Conservation (phyloP, 768 basidiomycete species). For the Lactifluus hygrophoroides region DNA sequence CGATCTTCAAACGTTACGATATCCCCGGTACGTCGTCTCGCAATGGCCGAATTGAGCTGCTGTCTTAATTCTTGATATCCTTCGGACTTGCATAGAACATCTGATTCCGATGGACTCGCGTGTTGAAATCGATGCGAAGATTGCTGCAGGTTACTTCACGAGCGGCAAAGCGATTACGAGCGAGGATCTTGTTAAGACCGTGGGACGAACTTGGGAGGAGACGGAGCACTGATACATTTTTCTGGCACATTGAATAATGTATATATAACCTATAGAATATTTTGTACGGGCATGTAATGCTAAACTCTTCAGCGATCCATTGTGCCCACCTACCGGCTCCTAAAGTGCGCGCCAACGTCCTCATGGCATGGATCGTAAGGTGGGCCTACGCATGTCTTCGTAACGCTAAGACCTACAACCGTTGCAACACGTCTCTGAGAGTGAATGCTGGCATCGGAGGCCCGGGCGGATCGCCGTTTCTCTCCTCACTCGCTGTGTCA, state of each 20-base stretch:
- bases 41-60: background rate
- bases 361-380: background rate
- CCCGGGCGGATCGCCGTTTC: background rate
- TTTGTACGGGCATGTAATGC: background rate
- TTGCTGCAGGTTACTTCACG: conserved; percentile 88
- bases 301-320: no score
- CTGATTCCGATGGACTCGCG: conserved; percentile 84
- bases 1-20: conserved; percentile 75
- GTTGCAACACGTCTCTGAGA: background rate
- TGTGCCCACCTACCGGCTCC: no score
- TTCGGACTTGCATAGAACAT: conserved; percentile 40
- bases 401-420: background rate
- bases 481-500: background rate
- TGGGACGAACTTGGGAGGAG: conserved; percentile 87
- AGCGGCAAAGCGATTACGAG: conserved; percentile 68
- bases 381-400: background rate
- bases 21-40: conserved; percentile 51
- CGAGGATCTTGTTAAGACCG: conserved; percentile 76
- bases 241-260: background rate
- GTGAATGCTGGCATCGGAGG: background rate
- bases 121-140: conserved; percentile 96
- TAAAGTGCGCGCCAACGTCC: background rate
- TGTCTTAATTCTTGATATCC: background rate
- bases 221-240: conserved; percentile 54
- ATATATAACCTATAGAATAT: background rate